These are phyloP conservation scores for Pholiota adiposa DNA, from an alignment of 1,284 basidiomycete species.

Conservation along the genomic window DNA sequence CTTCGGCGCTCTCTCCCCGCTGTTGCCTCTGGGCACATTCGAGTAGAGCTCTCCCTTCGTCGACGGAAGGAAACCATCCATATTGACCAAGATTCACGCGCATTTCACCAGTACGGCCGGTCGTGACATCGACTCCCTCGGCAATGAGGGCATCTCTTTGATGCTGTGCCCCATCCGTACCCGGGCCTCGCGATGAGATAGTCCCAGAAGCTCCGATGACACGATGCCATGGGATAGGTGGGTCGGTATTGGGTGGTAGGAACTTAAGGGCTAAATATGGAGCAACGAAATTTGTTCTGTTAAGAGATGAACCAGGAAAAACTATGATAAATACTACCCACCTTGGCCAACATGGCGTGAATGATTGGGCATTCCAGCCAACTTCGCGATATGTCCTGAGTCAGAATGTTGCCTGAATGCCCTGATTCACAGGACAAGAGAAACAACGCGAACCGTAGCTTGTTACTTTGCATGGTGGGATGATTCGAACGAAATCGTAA, in stretches of 20 bases:
- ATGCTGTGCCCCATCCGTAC: slow-evolving; percentile 60
- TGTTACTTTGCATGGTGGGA: slow-evolving; percentile 66
- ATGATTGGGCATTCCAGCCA: slow-evolving; percentile 83
- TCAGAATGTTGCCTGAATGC: neutral
- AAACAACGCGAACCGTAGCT: slow-evolving; percentile 58
- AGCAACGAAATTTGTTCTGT: neutral
- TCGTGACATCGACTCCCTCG: slow-evolving; percentile 71
- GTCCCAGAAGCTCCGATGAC: slow-evolving; percentile 68
- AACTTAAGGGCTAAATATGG: slow-evolving; percentile 64
- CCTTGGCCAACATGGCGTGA: slow-evolving; percentile 88
- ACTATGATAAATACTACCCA: slow-evolving; percentile 33
- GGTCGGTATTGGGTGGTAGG: slow-evolving; percentile 56
- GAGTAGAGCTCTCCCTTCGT: slow-evolving; percentile 7
- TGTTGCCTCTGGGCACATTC: neutral
- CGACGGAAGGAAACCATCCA: slow-evolving; percentile 49
- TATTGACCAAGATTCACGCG: slow-evolving; percentile 41
- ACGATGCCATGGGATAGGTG: slow-evolving; percentile 77
- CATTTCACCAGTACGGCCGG: slow-evolving; percentile 45
- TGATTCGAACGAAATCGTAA: slow-evolving; percentile 67
- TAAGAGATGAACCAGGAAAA: neutral
- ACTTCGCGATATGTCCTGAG: slow-evolving; percentile 80
- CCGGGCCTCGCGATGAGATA: slow-evolving; percentile 84
- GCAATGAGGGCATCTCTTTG: slow-evolving; percentile 70
- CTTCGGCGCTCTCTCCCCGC: slow-evolving; percentile 16
- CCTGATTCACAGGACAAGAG: neutral